Percentiles rank a stretch among this genome's conserved stretches.
Evolutionary conservation across 768 basidiomycete genomes (phyloP).

Genomic region (Boletus rufocinnamomeus): DNA sequence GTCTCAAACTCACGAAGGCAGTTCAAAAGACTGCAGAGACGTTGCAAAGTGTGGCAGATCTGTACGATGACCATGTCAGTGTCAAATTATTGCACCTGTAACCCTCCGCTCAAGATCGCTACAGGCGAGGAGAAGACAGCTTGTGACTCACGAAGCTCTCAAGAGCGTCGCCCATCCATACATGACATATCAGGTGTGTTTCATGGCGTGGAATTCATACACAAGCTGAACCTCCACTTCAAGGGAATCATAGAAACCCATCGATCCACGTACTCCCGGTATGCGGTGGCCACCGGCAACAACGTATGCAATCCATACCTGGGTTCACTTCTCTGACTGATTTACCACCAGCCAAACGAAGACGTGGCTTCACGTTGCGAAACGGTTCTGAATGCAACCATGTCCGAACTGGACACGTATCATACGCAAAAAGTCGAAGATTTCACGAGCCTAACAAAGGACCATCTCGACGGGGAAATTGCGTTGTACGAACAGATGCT

Average conservation of each 20-base stretch:
- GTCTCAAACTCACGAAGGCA: slow-evolving; percentile 75
- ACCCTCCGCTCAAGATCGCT: slow-evolving; percentile 5
- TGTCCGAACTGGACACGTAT: slow-evolving; percentile 86
- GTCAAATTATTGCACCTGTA: neutral
- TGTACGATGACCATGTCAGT: slow-evolving; percentile 78
- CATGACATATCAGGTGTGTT: slow-evolving; percentile 63
- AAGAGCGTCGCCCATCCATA: slow-evolving; percentile 77
- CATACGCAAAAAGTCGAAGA: slow-evolving; percentile 75
- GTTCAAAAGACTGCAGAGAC: slow-evolving; percentile 75
- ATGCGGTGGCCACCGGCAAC: slow-evolving; percentile 52
- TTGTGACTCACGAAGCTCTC: slow-evolving; percentile 73
- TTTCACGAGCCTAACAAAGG: slow-evolving; percentile 55
- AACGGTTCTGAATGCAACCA: slow-evolving; percentile 84
- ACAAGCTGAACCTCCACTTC: neutral
- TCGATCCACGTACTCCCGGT: slow-evolving; percentile 64
- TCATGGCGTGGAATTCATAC: neutral
- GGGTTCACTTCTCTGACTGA: slow-evolving; percentile 3
- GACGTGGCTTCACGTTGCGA: slow-evolving; percentile 76
- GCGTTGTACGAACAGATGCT: slow-evolving; percentile 72
- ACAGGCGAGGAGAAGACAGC: slow-evolving; percentile 72
- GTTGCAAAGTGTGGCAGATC: slow-evolving; percentile 70
- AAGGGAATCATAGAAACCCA: slow-evolving; percentile 79
- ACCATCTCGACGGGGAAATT: slow-evolving; percentile 81
- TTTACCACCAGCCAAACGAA: slow-evolving; percentile 51
- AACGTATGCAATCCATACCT: slow-evolving; percentile 17